Evolutionary conservation across 2,329 filamentous ascomycete species (phyloP), one percentile per base, ranked within the genome.

Genomic region (Calcarisporium arbuscula): DNA sequence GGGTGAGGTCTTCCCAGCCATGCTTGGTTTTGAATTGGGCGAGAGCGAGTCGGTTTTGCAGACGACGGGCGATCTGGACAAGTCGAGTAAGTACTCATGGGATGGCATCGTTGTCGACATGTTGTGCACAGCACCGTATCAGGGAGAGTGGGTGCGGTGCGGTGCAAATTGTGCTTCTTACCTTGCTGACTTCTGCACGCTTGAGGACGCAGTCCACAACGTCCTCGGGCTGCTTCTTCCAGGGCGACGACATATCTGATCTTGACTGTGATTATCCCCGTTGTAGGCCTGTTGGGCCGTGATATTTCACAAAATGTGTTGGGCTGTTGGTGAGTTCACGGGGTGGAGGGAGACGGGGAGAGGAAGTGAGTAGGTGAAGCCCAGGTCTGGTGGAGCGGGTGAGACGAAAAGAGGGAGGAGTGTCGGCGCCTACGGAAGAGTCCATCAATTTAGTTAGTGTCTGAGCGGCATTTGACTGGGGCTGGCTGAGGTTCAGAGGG

Each of bases 21-120:
- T 94, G 84, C 64, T 94, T 88, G 48, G 92, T 88, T 67, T 96
- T 96, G 74, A 95, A 92, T 62, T 94, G 92, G 57, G 92, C 92
- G 45, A 96, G 78, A 39, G 92, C 90, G 40, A 98, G 79, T 44
- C 90, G 86, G 67, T 94, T 88, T 65, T 96, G 88, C 36, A 98
- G 72, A 53, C 84, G 85, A 57, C 90, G 76, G 50, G 89, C 92
- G 68, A 98, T 94, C 92, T 96, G 31, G 12, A 17, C 10, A n/a
- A 19, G 10, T 16, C 23, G 14, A 31, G 29, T n/a, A n/a, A n/a
- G n/a, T n/a, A n/a, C n/a, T n/a, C n/a, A n/a, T 25, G 22, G 32
- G 27, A 19, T 25, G 19, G 31, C 29, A 32, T 14, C 28, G 21
- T 17, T 31, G 35, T 45, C 35, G 51, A 41, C 36, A 40, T 28